A percentile compares a stretch with the other conserved stretches of the same genome.
Evolutionary conservation across 192 early-diverging fungal genomes (phyloP).

Genomic region (Coemansia sp.): DNA sequence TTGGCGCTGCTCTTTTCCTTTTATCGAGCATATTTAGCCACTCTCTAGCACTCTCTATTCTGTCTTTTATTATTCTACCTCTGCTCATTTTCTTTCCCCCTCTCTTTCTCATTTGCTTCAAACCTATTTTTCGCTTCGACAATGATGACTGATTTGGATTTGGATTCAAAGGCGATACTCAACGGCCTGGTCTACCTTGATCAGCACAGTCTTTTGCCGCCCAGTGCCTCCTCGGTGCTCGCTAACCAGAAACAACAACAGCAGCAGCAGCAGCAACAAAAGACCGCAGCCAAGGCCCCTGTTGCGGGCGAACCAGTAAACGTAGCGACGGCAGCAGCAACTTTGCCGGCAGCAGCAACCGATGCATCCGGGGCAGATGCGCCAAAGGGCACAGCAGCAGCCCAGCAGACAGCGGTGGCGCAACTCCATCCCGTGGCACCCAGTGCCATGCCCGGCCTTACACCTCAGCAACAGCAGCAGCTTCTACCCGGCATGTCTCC

Average conservation of each 20-base stretch:
- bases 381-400: background rate
- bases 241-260: slow-evolving; percentile 3
- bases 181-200: slow-evolving; percentile 46
- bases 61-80: slow-evolving; percentile 2
- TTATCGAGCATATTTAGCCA: no score
- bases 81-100: background rate
- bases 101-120: background rate
- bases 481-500: slow-evolving; percentile 17
- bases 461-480: slow-evolving; percentile 8
- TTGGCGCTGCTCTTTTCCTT: background rate
- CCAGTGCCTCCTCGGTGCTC: slow-evolving; percentile 13
- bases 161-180: slow-evolving; percentile 52
- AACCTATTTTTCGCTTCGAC: background rate
- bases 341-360: slow-evolving; percentile 5
- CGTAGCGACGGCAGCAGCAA: background rate
- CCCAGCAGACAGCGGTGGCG: background rate
- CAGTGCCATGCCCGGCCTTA: background rate
- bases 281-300: background rate
- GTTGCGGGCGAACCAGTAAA: no score
- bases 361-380: background rate
- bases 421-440: background rate
- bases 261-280: background rate
- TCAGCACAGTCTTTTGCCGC: slow-evolving; percentile 41
- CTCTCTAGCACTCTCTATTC: no score
- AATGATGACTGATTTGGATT: slow-evolving; percentile 50